These are phyloP conservation scores for Aulographum hederae DNA, from an alignment of 2,329 filamentous ascomycete species.

Conservation along the genomic window DNA sequence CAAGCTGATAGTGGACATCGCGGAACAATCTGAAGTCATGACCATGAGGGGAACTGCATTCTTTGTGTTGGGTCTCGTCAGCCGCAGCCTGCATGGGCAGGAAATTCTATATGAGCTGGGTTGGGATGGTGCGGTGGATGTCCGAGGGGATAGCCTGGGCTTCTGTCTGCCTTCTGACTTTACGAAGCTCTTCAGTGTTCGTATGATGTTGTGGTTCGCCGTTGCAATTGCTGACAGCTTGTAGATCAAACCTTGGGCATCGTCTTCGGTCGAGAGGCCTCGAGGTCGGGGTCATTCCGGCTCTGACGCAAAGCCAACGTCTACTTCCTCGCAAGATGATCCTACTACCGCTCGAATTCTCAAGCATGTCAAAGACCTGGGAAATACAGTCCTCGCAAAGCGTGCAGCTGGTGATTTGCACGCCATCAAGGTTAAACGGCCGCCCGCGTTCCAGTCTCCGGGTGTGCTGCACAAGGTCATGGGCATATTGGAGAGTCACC, in stretches of 20 bases:
- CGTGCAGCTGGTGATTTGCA: constrained; percentile 67
- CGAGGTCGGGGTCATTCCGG: too few species aligned
- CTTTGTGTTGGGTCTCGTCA: constrained; percentile 86
- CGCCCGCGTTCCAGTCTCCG: constrained; percentile 28
- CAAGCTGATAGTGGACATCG: constrained; percentile 70
- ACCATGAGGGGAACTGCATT: constrained; percentile 90
- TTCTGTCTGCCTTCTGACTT: constrained; percentile 74
- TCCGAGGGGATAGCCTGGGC: constrained; percentile 65
- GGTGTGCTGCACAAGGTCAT: constrained; percentile 73
- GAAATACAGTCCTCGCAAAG: constrained; percentile 85
- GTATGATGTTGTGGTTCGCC: constrained; percentile 4
- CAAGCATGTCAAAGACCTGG: constrained; percentile 69
- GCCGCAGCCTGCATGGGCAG: constrained; percentile 75
- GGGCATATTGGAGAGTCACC: constrained; percentile 69
- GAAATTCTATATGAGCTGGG: constrained; percentile 79
- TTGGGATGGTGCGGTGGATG: constrained; percentile 83
- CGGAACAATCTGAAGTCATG: constrained; percentile 74
- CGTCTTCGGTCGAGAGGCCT: too few species aligned
- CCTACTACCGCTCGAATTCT: constrained; percentile 55
- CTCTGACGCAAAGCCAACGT: too few species aligned
- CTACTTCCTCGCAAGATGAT: too few species aligned
- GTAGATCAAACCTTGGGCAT: constrained; percentile 20
- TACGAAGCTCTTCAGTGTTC: constrained; percentile 56
- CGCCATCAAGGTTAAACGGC: constrained; percentile 8
- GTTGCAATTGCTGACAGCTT: constrained; percentile 3